phyloP scores from a whole-genome alignment of 148 eudicot genomes.

The Rhododendron molle region DNA sequence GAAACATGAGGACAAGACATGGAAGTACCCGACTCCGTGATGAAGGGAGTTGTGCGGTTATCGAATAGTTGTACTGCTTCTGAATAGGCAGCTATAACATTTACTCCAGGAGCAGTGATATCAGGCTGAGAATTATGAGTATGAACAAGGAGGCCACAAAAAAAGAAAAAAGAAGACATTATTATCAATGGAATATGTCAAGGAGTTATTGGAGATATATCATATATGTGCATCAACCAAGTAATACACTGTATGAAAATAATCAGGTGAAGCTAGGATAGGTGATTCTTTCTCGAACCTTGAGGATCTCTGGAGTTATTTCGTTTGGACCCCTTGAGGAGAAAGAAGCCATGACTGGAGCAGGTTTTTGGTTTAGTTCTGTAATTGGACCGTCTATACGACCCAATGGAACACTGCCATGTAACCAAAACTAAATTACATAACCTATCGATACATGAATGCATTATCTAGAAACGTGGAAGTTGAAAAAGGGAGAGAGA shows the following conservation, averaged over 20 bases:
- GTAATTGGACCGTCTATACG: constrained; percentile 21
- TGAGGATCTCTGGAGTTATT: constrained; percentile 52
- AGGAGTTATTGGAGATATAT: background rate
- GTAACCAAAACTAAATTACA: background rate
- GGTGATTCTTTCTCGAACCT: constrained; percentile 23
- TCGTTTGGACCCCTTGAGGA: constrained; percentile 69
- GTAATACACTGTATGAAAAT: background rate
- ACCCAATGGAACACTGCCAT: constrained; percentile 29
- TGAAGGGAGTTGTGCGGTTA: constrained; percentile 23
- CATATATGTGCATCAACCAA: background rate
- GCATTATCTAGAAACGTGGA: background rate
- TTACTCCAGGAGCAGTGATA: constrained; percentile 69
- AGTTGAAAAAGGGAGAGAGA: background rate
- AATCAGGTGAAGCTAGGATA: background rate
- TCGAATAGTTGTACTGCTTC: background rate
- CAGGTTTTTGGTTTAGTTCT: constrained; percentile 30
- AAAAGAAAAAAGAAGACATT: background rate
- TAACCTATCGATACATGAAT: background rate
- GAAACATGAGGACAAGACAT: constrained; percentile 78
- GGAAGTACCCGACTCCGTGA: constrained; percentile 48
- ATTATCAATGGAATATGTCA: background rate
- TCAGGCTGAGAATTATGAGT: constrained; percentile 44
- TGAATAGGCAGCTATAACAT: constrained; percentile 51
- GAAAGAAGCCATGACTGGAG: constrained; percentile 60
- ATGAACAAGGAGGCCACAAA: background rate